phyloP scores from a whole-genome alignment of 345 rosid species.

The Murraya koenigii region DNA sequence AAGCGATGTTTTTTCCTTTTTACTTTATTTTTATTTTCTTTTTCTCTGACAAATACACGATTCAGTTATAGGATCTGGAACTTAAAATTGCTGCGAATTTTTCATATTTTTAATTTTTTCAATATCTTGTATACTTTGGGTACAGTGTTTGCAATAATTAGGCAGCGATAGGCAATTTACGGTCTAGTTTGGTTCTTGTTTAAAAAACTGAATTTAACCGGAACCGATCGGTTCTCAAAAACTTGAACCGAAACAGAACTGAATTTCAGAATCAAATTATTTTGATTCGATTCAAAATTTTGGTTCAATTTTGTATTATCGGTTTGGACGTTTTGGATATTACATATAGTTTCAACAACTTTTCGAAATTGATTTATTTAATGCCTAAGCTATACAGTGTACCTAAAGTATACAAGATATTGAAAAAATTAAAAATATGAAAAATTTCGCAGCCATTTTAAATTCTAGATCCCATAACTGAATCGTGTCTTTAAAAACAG shows the following conservation, averaged over 20 bases:
- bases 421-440: background rate
- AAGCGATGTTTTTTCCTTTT: background rate
- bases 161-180: background rate
- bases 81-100: no score
- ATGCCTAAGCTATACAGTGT: background rate
- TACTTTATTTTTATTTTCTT: background rate
- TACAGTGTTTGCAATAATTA: background rate
- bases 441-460: no score
- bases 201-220: no score
- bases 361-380: no score
- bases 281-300: no score
- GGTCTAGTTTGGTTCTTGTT: no score
- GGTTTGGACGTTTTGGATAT: no score
- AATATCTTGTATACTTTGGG: background rate
- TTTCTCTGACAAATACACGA: background rate
- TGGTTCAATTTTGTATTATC: no score
- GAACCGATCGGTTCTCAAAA: no score
- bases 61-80: background rate
- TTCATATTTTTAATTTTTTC: background rate
- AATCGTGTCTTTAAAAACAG: background rate
- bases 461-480: background rate
- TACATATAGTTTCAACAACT: no score
- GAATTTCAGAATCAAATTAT: no score
- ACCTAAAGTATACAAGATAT: background rate
- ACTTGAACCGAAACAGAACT: no score